Evolutionary conservation across 192 early-diverging fungal species (phyloP).

Genomic region (Coemansia sp.): DNA sequence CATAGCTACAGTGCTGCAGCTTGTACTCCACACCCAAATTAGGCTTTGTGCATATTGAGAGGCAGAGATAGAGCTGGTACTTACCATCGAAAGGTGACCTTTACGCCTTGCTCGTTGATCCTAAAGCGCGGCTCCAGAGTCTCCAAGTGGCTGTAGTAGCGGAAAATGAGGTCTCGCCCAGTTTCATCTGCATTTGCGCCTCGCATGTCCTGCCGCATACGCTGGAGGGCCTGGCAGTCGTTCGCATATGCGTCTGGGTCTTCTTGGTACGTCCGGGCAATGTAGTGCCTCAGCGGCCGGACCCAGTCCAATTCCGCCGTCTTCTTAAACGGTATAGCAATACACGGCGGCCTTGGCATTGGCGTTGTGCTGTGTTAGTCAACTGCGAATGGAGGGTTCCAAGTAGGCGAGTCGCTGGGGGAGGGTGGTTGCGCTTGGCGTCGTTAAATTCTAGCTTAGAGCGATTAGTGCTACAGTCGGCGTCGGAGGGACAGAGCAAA

Average conservation of each 20-base stretch:
- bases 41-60: slow-evolving; percentile 1
- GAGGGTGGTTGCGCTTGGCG: neutral
- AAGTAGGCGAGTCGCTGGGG: neutral
- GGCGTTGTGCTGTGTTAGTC: neutral
- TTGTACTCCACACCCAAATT: neutral
- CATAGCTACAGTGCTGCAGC: neutral
- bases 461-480: neutral
- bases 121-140: slow-evolving; percentile 90
- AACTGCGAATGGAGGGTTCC: neutral
- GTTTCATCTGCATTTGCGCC: slow-evolving; percentile 93
- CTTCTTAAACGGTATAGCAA: slow-evolving; percentile 70
- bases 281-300: slow-evolving; percentile 79
- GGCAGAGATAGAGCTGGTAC: neutral
- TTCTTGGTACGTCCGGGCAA: slow-evolving; percentile 80
- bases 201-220: slow-evolving; percentile 91
- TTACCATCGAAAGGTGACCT: slow-evolving; percentile 90
- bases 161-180: slow-evolving; percentile 90
- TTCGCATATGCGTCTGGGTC: slow-evolving; percentile 87
- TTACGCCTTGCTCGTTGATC: slow-evolving; percentile 88
- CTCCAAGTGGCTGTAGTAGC: slow-evolving; percentile 96
- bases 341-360: slow-evolving; percentile 49
- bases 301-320: slow-evolving; percentile 93
- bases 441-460: neutral
- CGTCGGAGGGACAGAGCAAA: neutral
- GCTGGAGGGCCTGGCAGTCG: slow-evolving; percentile 82